Base-by-base conservation (phyloP, 2,329 filamentous ascomycete species). In the Chalara sp. region DNA sequence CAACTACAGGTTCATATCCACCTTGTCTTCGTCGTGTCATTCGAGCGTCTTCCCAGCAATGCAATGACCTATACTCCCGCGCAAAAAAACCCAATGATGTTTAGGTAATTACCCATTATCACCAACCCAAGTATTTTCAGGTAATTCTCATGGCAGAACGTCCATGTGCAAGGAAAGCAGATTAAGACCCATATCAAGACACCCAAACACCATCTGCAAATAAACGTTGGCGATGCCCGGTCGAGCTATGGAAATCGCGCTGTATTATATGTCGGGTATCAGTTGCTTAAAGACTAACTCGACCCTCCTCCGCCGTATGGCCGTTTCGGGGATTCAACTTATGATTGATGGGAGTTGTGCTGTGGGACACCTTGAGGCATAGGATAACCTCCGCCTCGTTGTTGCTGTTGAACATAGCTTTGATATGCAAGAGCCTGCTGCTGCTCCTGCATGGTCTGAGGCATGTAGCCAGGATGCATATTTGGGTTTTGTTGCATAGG, bases 361-460 rank as follows among this genome's bases (percentile, higher is more conserved):
- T 89, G 86, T 52, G 87, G 85, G 79, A 93, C 88, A 61, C 87
- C 83, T 57, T 80, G 77, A 48, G 86, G 86, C 83, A 95, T 89
- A 47, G 81, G 83, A 63, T 90, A 91, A 63, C 85, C 86, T 21
- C 21, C 21, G 63, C 81, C 83, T 58, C 80, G 80, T 70, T 83
- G 84, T 67, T 81, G 79, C 65, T 87, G 84, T 62, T 81, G 78
- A 51, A 95, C 83, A 66, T 93, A 93, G 68, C 83, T 87, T 66
- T 89, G 86, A 67, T 95, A 95, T 33, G 86, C 85, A 63, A 89
- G 76, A 55, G 89, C 87, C 69, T 90, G 84, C 64, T 89, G 80
- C 58, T 83, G 79, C 87, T 88, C 67, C 81, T 80, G 47, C 5
- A 50, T 32, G 29, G 52, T 56, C 42, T 65, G 63, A 40, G 83